These are phyloP conservation scores for Trifolium subterraneum DNA, from an alignment of 306 rosid species.

Conservation along the genomic window DNA sequence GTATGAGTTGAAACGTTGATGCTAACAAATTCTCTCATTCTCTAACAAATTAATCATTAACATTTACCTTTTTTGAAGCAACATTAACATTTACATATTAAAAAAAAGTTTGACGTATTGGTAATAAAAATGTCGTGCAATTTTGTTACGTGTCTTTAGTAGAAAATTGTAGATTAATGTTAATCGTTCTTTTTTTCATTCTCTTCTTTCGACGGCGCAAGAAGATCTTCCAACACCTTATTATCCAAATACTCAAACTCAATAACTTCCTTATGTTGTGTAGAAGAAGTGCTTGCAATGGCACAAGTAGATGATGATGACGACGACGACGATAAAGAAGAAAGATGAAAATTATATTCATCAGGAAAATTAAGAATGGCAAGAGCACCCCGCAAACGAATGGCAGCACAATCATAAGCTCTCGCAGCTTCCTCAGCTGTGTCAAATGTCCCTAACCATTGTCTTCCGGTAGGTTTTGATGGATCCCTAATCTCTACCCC, in stretches of 20 bases:
- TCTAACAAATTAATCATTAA: background rate
- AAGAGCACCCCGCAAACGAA: constrained; percentile 60
- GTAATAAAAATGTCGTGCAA: no score
- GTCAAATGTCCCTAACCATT: constrained; percentile 77
- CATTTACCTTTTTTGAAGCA: no score
- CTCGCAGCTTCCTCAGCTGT: constrained; percentile 78
- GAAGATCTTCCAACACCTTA: constrained; percentile 53
- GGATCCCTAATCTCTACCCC: constrained; percentile 80
- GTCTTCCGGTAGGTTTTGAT: constrained; percentile 56
- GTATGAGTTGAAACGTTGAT: background rate
- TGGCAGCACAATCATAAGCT: constrained; percentile 80
- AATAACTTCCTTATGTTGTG: constrained; percentile 29
- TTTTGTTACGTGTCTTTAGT: background rate
- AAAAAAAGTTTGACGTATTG: background rate
- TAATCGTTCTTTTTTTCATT: background rate
- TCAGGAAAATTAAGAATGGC: constrained; percentile 54
- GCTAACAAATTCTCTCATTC: background rate
- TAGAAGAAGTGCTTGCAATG: constrained; percentile 37
- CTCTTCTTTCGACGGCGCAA: constrained; percentile 18
- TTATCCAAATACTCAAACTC: constrained; percentile 51
- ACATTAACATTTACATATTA: no score
- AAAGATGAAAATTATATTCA: constrained; percentile 42
- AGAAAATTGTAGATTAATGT: background rate
- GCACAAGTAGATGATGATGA: background rate
- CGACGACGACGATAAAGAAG: constrained; percentile 29